Evolutionary conservation across 2,329 filamentous ascomycete genomes (phyloP), one percentile per base, ranked within the genome.

Genomic region (Fusarium siculi): DNA sequence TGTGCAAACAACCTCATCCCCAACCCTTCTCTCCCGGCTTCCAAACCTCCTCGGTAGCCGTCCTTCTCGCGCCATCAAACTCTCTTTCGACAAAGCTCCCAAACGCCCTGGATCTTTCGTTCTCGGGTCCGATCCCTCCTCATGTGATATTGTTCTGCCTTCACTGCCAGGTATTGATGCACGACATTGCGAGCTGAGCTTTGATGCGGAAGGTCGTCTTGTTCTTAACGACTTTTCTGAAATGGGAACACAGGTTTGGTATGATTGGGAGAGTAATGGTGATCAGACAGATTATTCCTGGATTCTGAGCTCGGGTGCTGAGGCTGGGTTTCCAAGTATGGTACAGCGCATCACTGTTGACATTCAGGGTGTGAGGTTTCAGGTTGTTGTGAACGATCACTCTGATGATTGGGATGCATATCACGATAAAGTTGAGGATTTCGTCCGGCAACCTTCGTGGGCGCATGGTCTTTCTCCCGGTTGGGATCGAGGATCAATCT

Each of bases 181-280:
- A 16, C 77, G 78, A 57, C 83, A 84, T 74, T 84, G 82, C 77
- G 75, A 77, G 50, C 42, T 84, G 59, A 78, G 80, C 73, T 84
- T 84, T 55, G 83, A 84, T 71, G 77, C 77, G 25, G 78, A 82
- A 58, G 78, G 78, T 21, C 76, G 83, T 34, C 80, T 84, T 42
- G 76, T 83, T 8, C 79, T 84, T 14, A 78, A 81, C 56, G 83
- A 84, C 74, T 81, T 80, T 49, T 84, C 82, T 5, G 77, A 77
- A 40, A 39, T 56, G 23, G 83, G 83, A 19, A 84, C 83, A 2
- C 80, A 83, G 54, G 82, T 84, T 36, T 84, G 83, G 83, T 84
- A 82, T 74, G 82, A 83, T 63, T 82, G 80, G 79, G 79, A 80
- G 63, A 81, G 81, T 73, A 80, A 76, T 58, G 83, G 83, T 39